phyloP scores from a whole-genome alignment of 768 basidiomycete genomes.

The Hericium alpestre region DNA sequence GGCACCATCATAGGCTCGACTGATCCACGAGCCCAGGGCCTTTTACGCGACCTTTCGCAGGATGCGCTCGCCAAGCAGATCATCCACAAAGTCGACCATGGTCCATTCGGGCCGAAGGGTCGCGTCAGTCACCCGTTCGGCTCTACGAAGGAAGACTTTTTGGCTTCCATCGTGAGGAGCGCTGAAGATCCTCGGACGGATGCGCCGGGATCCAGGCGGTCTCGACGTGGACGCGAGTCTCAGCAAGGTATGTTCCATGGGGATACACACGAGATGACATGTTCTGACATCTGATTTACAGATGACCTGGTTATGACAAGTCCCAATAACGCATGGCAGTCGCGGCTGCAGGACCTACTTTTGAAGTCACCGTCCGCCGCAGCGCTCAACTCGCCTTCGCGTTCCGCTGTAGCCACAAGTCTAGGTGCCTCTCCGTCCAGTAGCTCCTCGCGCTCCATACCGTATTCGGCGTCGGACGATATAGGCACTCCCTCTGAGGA shows the following conservation, averaged over 20 bases:
- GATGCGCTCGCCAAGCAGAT: slow-evolving; percentile 30
- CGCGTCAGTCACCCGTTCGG: slow-evolving; percentile 19
- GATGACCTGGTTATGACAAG: slow-evolving; percentile 9
- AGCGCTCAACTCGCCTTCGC: background rate
- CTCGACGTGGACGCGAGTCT: background rate
- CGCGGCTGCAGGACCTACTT: slow-evolving; percentile 8
- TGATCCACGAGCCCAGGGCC: slow-evolving; percentile 27
- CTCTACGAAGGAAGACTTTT: slow-evolving; percentile 22
- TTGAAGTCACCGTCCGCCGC: background rate
- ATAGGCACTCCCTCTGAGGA: background rate
- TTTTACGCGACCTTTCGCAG: slow-evolving; percentile 23
- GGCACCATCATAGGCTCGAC: slow-evolving; percentile 29
- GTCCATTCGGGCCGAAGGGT: slow-evolving; percentile 25
- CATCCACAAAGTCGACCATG: slow-evolving; percentile 25
- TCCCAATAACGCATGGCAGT: slow-evolving; percentile 15
- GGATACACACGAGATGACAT: no score
- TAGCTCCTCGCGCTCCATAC: background rate
- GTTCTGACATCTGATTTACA: no score
- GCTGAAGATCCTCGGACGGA: slow-evolving; percentile 9
- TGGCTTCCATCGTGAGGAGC: slow-evolving; percentile 18
- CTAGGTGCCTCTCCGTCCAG: background rate
- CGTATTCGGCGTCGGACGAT: background rate
- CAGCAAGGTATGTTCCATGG: no score
- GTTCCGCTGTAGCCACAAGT: background rate
- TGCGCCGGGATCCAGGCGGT: slow-evolving; percentile 4